Evolutionary conservation across 2,329 filamentous ascomycete genomes (phyloP).

Genomic region (Fusarium sp.): DNA sequence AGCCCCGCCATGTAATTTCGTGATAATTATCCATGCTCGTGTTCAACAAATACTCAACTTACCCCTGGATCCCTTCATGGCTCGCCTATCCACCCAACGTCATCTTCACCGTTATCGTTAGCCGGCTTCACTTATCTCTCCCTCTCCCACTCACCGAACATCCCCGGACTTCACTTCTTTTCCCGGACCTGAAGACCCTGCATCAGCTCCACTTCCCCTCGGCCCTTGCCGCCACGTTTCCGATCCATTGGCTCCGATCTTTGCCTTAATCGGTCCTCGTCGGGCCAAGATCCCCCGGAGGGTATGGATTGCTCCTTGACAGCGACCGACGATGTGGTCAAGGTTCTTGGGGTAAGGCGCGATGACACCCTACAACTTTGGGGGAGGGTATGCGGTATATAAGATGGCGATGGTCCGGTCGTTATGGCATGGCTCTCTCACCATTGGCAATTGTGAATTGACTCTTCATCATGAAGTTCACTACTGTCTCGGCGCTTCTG

Average conservation of each 20-base stretch:
- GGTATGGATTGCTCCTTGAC: constrained; percentile 3
- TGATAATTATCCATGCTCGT: constrained; percentile 6
- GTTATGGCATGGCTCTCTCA: neutral
- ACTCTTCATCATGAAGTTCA: constrained; percentile 51
- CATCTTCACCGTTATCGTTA: neutral
- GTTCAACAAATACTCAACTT: constrained; percentile 11
- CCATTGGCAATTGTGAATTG: neutral
- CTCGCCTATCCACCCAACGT: neutral
- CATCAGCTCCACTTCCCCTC: constrained; percentile 9
- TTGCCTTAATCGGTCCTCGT: constrained; percentile 10
- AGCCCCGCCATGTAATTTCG: constrained; percentile 13
- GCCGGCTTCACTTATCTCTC: neutral
- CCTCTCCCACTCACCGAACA: constrained; percentile 34
- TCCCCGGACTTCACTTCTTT: neutral
- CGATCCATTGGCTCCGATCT: constrained; percentile 50
- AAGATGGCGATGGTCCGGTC: constrained; percentile 4
- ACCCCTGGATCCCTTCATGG: neutral
- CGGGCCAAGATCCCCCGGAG: constrained; percentile 37
- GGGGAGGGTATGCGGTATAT: constrained; percentile 20
- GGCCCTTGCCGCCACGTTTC: constrained; percentile 47
- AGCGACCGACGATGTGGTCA: neutral
- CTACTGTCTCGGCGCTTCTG: constrained; percentile 49
- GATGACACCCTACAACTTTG: constrained; percentile 25
- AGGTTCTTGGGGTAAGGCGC: constrained; percentile 18
- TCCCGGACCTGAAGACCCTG: constrained; percentile 10